Conservation (phyloP, 305 asterid genomes). For the Fraxinus paxiana region DNA sequence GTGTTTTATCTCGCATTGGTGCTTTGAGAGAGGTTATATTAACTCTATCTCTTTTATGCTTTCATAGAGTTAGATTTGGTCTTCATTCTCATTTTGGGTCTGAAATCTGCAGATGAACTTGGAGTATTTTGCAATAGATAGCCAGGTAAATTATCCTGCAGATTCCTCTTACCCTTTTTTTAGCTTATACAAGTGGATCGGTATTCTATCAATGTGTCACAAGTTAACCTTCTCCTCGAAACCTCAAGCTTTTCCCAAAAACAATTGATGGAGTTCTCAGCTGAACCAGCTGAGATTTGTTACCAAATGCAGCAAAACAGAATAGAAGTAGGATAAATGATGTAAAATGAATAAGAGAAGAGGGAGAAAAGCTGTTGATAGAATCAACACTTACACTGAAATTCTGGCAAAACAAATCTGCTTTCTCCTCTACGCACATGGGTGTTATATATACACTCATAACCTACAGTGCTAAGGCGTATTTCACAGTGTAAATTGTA, state of each 20-base stretch:
- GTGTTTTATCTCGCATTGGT: conserved; percentile 90
- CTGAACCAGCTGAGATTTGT: neutral
- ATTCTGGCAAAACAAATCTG: neutral
- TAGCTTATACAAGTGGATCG: neutral
- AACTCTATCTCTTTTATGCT: conserved; percentile 6
- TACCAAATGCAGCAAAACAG: neutral
- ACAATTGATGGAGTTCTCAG: neutral
- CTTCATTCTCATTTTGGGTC: conserved; percentile 34
- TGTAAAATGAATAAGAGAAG: neutral
- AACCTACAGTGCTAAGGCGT: neutral
- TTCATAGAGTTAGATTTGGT: conserved; percentile 21
- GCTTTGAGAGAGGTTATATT: conserved; percentile 86
- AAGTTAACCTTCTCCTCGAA: neutral
- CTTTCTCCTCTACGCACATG: neutral
- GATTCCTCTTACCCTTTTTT: neutral
- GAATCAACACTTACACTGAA: neutral
- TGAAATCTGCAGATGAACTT: conserved; percentile 84
- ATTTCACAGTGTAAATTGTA: neutral
- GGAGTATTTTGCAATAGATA: conserved; percentile 93
- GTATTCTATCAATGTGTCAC: neutral
- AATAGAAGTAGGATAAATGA: neutral
- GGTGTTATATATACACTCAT: neutral
- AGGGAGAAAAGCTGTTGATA: neutral
- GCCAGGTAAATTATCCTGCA: conserved; percentile 64
- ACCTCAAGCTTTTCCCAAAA: neutral